Percentiles rank a stretch among this genome's conserved stretches.
These are phyloP conservation scores for Aspergillus transmontanensis DNA, from an alignment of 2,329 filamentous ascomycete species.

Conservation along the genomic window DNA sequence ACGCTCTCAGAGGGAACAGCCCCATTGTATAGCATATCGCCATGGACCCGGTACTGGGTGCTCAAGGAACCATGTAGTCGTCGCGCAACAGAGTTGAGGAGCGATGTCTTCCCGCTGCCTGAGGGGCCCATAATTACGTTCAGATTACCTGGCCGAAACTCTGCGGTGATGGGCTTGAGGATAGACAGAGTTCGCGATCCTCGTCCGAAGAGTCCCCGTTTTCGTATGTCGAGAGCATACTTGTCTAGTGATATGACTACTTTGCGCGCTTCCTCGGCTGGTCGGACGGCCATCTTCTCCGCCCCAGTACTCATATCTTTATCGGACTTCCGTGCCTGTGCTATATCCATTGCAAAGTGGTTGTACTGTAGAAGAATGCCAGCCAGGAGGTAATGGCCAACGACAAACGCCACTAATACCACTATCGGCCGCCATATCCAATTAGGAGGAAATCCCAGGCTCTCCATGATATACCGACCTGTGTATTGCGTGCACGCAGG, in stretches of 20 bases:
- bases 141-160: slow-evolving; percentile 67
- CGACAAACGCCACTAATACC: slow-evolving; percentile 61
- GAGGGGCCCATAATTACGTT: slow-evolving; percentile 83
- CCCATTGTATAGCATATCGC: slow-evolving; percentile 70
- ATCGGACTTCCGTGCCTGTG: slow-evolving; percentile 60
- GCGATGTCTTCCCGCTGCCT: slow-evolving; percentile 74
- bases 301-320: slow-evolving; percentile 69
- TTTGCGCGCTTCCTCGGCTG: slow-evolving; percentile 57
- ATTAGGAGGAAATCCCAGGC: slow-evolving; percentile 66
- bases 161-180: slow-evolving; percentile 66
- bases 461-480: slow-evolving; percentile 68
- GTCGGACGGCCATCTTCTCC: slow-evolving; percentile 64
- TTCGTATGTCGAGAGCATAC: slow-evolving; percentile 67
- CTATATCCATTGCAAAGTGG: slow-evolving; percentile 70
- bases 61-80: slow-evolving; percentile 64
- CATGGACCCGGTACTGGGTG: slow-evolving; percentile 64
- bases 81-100: slow-evolving; percentile 72
- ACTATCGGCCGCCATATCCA: slow-evolving; percentile 71
- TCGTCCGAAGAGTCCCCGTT: slow-evolving; percentile 56
- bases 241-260: slow-evolving; percentile 67
- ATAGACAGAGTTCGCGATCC: slow-evolving; percentile 51
- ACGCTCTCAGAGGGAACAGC: slow-evolving; percentile 68
- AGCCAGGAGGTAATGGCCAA: slow-evolving; percentile 65
- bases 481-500: slow-evolving; percentile 70
- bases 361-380: slow-evolving; percentile 65